phyloP scores from a whole-genome alignment of 805 yeast genomes.

The Candida bentonensis region DNA sequence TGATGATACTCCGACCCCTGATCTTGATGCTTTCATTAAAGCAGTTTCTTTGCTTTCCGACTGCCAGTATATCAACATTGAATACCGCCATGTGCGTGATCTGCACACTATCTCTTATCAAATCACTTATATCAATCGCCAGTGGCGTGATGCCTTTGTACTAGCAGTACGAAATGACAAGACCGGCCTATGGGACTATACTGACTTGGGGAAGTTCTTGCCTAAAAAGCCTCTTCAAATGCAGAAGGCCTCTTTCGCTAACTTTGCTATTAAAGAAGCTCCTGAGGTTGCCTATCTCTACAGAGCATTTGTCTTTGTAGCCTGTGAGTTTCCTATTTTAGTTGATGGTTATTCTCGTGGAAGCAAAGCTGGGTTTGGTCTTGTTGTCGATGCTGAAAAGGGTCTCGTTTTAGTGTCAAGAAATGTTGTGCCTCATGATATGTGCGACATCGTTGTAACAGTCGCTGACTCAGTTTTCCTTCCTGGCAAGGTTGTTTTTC shows the following conservation, averaged over 20 bases:
- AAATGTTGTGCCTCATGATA: slow-evolving; percentile 66
- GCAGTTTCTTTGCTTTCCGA: slow-evolving; percentile 73
- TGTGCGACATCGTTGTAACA: slow-evolving; percentile 59
- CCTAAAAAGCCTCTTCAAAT: slow-evolving; percentile 40
- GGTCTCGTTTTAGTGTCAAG: slow-evolving; percentile 76
- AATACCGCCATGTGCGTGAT: slow-evolving; percentile 67
- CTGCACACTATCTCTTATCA: slow-evolving; percentile 58
- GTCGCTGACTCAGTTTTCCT: slow-evolving; percentile 76
- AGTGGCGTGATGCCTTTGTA: slow-evolving; percentile 65
- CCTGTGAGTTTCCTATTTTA: slow-evolving; percentile 49
- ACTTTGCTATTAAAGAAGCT: slow-evolving; percentile 28
- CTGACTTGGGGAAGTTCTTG: slow-evolving; percentile 38
- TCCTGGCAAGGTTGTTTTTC: slow-evolving; percentile 65
- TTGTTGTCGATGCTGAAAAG: slow-evolving; percentile 63
- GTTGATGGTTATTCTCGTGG: slow-evolving; percentile 62
- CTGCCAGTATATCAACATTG: slow-evolving; percentile 50
- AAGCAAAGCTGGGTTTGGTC: slow-evolving; percentile 54
- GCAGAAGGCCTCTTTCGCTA: slow-evolving; percentile 44
- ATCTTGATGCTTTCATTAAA: slow-evolving; percentile 60
- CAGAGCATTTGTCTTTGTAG: slow-evolving; percentile 59
- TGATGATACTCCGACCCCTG: slow-evolving; percentile 61
- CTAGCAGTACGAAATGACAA: slow-evolving; percentile 45
- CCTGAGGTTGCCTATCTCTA: slow-evolving; percentile 41
- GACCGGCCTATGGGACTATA: slow-evolving; percentile 46
- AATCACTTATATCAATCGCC: slow-evolving; percentile 66